phyloP scores from a whole-genome alignment of 495 filamentous ascomycete genomes.

The Aspergillus nidulans region DNA sequence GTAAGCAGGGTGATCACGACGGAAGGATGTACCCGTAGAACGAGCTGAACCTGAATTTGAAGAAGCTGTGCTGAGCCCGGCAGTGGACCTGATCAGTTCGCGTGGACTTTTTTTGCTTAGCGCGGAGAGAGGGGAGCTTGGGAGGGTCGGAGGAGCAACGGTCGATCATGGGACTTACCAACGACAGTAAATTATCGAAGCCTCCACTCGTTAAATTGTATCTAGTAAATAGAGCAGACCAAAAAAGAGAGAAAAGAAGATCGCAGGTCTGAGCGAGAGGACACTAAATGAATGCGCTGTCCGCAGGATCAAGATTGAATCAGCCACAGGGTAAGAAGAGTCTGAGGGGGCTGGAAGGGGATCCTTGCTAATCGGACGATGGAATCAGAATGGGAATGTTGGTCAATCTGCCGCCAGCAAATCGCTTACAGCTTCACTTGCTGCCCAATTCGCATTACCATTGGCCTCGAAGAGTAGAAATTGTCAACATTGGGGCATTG shows the following conservation, averaged over 20 bases:
- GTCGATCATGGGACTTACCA: not conserved
- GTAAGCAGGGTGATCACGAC: not conserved
- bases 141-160: not conserved
- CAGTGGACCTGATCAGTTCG: constrained; percentile 9
- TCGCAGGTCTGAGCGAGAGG: not conserved
- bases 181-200: not conserved
- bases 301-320: not conserved
- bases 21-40: not conserved
- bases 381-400: not conserved
- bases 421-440: constrained; percentile 10
- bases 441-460: constrained; percentile 18
- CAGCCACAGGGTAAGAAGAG: constrained; percentile 1
- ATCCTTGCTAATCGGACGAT: not conserved
- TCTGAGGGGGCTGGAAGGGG: not conserved
- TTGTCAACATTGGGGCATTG: not conserved
- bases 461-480: constrained; percentile 1
- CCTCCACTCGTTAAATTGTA: not conserved
- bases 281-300: not conserved
- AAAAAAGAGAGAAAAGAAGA: not conserved
- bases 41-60: not conserved
- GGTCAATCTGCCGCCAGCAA: constrained; percentile 11
- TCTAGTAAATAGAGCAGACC: not conserved
- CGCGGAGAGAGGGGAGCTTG: constrained; percentile 1
- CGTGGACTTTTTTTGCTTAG: constrained; percentile 6
- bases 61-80: not conserved